Base-by-base conservation (phyloP, 2,329 filamentous ascomycete genomes). In the Alternaria sp. region DNA sequence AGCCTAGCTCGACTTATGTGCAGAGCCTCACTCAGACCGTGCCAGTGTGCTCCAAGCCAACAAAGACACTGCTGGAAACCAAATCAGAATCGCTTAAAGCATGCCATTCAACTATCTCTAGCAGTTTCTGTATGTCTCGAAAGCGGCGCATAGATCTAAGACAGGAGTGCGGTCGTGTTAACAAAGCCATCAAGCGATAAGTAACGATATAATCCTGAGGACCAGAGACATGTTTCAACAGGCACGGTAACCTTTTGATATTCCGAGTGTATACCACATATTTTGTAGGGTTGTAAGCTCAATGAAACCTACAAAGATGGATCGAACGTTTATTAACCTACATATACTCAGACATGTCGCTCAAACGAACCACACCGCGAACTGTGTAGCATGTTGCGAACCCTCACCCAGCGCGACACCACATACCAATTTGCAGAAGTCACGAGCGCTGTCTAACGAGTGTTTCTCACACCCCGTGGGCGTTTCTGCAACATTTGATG, bases 91-190 rank as follows among this genome's bases (percentile, higher is more conserved):
- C 12, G 2, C 18, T n/a, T 4, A 7, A 14, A 11, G 7, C 22
- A 22, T 16, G 30, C 12, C 4, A 16, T 28, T 16, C 20, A 27
- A 6, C 14, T 8, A 9, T 40, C 27, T 3, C 36, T 22, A 27
- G n/a, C 3, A 7, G 14, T 14, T 36, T 4, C 32, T 8, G 8
- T 18, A 28, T n/a, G 20, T 52, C 41, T 36, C 36, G 41, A 40
- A 60, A 60, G 32, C 54, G 58, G 7, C 40, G 20, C 16, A 40
- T 40, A 40, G 22, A n/a, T 28, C 22, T 27, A 27, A 8, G n/a
- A 16, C 25, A 44, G 14, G 58, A 48, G 28, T 34, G 20, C 16
- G 5, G 5, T 5, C 18, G 30, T 9, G 20, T 22, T 7, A 43
- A 20, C 10, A 60, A 57, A 27, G 20, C 32, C 12, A 30, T n/a